Evolutionary conservation across 2,329 filamentous ascomycete genomes (phyloP).

Genomic region (Beauveria medogensis): DNA sequence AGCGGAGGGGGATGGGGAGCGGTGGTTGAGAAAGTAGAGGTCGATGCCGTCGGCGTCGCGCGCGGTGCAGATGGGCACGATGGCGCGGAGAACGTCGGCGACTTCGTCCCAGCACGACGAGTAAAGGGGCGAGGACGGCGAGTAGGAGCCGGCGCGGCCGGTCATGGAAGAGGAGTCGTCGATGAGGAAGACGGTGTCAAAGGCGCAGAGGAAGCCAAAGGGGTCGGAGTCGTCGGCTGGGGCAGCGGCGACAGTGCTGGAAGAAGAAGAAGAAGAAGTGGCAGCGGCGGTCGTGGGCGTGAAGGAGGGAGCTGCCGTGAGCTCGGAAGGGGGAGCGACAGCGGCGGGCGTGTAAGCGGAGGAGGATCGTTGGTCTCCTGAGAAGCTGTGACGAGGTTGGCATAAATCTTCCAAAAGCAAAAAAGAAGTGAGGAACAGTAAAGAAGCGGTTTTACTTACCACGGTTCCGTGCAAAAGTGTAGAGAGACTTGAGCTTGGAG

Average conservation of each 20-base stretch:
- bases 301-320: no score
- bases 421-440: no score
- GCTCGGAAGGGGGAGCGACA: not conserved
- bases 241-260: conserved; percentile 8
- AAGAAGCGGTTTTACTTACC: not conserved
- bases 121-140: no score
- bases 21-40: conserved; percentile 80
- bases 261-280: no score
- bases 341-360: conserved; percentile 25
- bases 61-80: conserved; percentile 72
- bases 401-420: no score
- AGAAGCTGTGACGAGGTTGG: not conserved
- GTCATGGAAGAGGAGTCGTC: conserved; percentile 89
- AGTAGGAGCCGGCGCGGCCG: conserved; percentile 21
- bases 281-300: no score
- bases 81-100: conserved; percentile 56
- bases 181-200: conserved; percentile 85
- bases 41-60: conserved; percentile 83
- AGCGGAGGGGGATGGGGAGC: conserved; percentile 18
- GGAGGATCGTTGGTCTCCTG: conserved; percentile 23
- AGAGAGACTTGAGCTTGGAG: not conserved
- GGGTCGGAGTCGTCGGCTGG: conserved; percentile 49
- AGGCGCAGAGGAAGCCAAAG: conserved; percentile 67
- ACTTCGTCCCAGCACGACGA: conserved; percentile 65
- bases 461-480: not conserved